Evolutionary conservation across 208 protist genomes (phyloP), one percentile per base, ranked within the genome.

Genomic region (Leishmania major): DNA sequence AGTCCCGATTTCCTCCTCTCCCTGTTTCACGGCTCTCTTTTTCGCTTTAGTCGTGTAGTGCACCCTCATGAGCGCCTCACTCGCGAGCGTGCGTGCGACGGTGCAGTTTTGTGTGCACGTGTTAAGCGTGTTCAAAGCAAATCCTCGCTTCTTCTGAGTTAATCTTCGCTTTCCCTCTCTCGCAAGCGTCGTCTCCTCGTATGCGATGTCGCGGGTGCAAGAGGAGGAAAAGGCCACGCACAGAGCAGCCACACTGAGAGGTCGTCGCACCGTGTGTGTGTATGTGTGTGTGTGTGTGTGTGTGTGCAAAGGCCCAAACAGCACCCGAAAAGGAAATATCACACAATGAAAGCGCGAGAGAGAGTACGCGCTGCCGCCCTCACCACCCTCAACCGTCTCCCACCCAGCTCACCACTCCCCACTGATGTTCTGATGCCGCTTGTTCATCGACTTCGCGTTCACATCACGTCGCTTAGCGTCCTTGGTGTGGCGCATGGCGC

Each of bases 401-500:
- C 67, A 45, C 43, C 40, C 47, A 35, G 43, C 69, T 82, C 72
- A 86, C 95, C 95, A 98, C 62, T 97, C 95, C 11, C 95, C 95
- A 81, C 95, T 98, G 71, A 98, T 91, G 86, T 98, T 98, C 70
- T 84, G 81, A 74, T 96, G 89, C 6, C 93, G 89, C 71, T 89
- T 83, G 25, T 91, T 84, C 60, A 90, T 49, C 53, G 85, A 86
- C 74, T 91, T 81, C 59, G 91, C 47, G 78, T 90, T 92, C 4
- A 78, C 87, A 51, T 71, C 75, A 25, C 88, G 87, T 2, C 95
- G 88, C 79, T 90, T 90, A n/a, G 35, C 73, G 62, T 97, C 89
- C 79, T 96, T 95, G 25, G 88, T 78, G 79, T 95, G 90, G 76
- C 90, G 89, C 89, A 95, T 95, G 71, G 84, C 81, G 53, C 87